These are phyloP conservation scores for Vicia villosa DNA, from an alignment of 306 rosid genomes.

Conservation along the genomic window DNA sequence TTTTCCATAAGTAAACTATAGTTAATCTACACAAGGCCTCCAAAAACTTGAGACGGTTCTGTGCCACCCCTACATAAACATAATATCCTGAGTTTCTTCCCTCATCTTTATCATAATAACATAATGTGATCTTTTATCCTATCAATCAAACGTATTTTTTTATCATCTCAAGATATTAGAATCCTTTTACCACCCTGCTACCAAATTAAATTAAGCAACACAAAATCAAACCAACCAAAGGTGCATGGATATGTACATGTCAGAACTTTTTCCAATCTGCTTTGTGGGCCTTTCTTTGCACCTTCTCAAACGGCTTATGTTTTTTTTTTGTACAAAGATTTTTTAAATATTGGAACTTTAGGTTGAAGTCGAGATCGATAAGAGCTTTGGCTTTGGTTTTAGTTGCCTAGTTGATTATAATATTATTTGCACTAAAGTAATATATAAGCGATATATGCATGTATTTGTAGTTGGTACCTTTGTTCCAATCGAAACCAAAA, in stretches of 20 bases:
- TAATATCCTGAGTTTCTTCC: too few relatives aligned
- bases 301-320: background rate
- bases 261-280: background rate
- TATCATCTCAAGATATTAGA: too few relatives aligned
- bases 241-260: background rate
- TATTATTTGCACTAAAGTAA: background rate
- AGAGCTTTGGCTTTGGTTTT: background rate
- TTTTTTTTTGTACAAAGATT: background rate
- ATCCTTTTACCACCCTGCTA: too few relatives aligned
- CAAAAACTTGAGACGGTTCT: too few relatives aligned
- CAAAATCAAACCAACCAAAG: background rate
- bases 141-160: too few relatives aligned
- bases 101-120: too few relatives aligned
- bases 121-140: too few relatives aligned
- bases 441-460: background rate
- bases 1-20: too few relatives aligned
- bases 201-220: background rate
- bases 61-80: too few relatives aligned
- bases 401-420: background rate
- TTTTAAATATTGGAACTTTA: background rate
- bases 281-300: background rate
- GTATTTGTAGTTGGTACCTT: background rate
- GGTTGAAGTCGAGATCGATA: background rate
- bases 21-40: too few relatives aligned
- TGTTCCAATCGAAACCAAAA: background rate